Evolutionary conservation across 2,329 filamentous ascomycete species (phyloP).

Genomic region (Trichoderma sp.): DNA sequence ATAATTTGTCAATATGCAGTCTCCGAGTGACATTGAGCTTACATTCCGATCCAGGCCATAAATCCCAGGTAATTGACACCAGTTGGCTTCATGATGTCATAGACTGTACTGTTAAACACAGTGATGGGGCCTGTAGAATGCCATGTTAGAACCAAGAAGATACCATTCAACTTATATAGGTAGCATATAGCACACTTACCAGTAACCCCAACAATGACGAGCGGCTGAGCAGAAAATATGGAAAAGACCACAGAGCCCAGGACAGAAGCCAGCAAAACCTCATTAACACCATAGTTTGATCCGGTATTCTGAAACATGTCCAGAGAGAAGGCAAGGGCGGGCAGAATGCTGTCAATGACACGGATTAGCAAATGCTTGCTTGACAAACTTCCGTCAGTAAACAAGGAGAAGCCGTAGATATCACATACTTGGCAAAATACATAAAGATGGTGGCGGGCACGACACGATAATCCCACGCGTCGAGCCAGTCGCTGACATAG

Average conservation of each 20-base stretch:
- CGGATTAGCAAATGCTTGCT: background rate
- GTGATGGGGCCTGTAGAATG: constrained; percentile 71
- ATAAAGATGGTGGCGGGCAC: constrained; percentile 86
- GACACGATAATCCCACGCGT: constrained; percentile 89
- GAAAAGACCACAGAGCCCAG: constrained; percentile 79
- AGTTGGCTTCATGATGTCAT: constrained; percentile 76
- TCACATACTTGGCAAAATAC: constrained; percentile 84
- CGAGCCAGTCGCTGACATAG: constrained; percentile 78
- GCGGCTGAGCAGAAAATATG: constrained; percentile 74
- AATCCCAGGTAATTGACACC: constrained; percentile 83
- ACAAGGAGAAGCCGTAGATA: background rate
- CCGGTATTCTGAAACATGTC: constrained; percentile 91
- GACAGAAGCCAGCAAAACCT: constrained; percentile 83
- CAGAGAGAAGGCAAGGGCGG: constrained; percentile 82
- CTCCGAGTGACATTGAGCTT: constrained; percentile 29
- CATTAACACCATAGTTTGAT: constrained; percentile 84
- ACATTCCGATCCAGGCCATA: constrained; percentile 88
- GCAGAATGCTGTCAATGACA: constrained; percentile 63
- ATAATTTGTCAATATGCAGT: background rate
- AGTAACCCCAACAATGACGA: constrained; percentile 89
- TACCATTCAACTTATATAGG: too few species aligned
- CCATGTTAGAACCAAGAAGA: background rate
- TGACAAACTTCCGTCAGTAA: background rate
- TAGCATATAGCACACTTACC: constrained; percentile 39
- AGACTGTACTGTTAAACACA: constrained; percentile 86